These are phyloP conservation scores for Dipteronia sinensis DNA, from an alignment of 345 rosid species.

Conservation along the genomic window DNA sequence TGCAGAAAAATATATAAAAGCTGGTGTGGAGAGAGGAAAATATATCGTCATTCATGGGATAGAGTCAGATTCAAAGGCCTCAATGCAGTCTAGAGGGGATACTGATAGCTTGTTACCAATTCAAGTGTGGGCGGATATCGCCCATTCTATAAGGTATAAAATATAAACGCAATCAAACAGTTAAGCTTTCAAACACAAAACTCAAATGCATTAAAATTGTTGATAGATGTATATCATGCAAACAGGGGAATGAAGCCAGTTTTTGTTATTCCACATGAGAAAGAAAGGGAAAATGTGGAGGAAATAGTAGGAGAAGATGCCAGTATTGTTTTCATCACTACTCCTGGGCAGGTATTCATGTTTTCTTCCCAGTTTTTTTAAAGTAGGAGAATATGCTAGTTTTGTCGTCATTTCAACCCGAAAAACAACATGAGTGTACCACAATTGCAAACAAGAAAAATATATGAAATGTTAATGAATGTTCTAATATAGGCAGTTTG, in stretches of 20 bases:
- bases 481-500: not conserved
- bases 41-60: conserved; percentile 89
- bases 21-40: conserved; percentile 77
- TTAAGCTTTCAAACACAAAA: not conserved
- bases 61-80: conserved; percentile 93
- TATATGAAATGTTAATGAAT: not conserved
- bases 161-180: not conserved
- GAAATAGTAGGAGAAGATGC: conserved; percentile 75
- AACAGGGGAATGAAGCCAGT: conserved; percentile 72
- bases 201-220: not conserved
- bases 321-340: conserved; percentile 75
- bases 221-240: conserved; percentile 8
- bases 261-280: conserved; percentile 92
- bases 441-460: not conserved
- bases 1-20: conserved; percentile 64
- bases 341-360: conserved; percentile 79
- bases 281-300: conserved; percentile 83
- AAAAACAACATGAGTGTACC: not conserved
- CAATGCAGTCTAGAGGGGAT: conserved; percentile 89
- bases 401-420: not conserved
- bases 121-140: conserved; percentile 66
- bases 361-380: conserved; percentile 10
- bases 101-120: conserved; percentile 78
- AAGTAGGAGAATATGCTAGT: not conserved
- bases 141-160: conserved; percentile 57